Evolutionary conservation across 2,329 filamentous ascomycete genomes (phyloP).

Genomic region (Lecanosticta acicola): DNA sequence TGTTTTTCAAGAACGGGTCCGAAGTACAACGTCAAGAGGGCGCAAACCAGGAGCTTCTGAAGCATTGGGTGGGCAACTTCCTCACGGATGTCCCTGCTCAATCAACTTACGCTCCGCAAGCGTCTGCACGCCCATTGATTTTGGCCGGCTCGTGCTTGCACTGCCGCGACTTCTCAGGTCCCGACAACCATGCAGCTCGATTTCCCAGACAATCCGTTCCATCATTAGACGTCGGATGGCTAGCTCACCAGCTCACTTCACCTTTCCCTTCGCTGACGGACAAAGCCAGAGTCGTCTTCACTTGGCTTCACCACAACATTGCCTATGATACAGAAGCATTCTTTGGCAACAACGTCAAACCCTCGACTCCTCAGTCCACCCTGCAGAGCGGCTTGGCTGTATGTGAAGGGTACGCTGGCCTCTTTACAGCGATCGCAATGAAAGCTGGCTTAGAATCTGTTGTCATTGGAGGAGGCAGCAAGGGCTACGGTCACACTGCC

Average conservation of each 20-base stretch:
- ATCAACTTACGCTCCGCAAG: constrained; percentile 14
- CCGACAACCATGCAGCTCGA: constrained; percentile 70
- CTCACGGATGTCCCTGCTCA: constrained; percentile 27
- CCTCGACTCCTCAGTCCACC: constrained; percentile 64
- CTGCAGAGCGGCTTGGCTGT: constrained; percentile 76
- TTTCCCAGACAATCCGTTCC: constrained; percentile 70
- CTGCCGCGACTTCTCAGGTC: constrained; percentile 81
- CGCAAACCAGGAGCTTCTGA: constrained; percentile 12
- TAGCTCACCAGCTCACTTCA: constrained; percentile 71
- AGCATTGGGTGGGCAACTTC: constrained; percentile 4
- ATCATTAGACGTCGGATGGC: constrained; percentile 59
- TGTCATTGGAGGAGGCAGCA: constrained; percentile 73
- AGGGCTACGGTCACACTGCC: constrained; percentile 69
- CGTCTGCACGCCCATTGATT: constrained; percentile 7
- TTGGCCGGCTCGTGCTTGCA: constrained; percentile 57
- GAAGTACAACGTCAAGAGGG: constrained; percentile 16
- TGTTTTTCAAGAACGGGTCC: constrained; percentile 12
- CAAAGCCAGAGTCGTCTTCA: constrained; percentile 88
- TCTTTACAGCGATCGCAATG: constrained; percentile 72
- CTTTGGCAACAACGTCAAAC: constrained; percentile 62
- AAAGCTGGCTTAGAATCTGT: constrained; percentile 74
- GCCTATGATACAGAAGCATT: constrained; percentile 76
- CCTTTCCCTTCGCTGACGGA: constrained; percentile 85
- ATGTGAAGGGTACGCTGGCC: constrained; percentile 82
- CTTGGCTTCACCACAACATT: constrained; percentile 93